These are phyloP conservation scores for Apiospora koreana DNA, from an alignment of 2,329 filamentous ascomycete species.

Conservation along the genomic window DNA sequence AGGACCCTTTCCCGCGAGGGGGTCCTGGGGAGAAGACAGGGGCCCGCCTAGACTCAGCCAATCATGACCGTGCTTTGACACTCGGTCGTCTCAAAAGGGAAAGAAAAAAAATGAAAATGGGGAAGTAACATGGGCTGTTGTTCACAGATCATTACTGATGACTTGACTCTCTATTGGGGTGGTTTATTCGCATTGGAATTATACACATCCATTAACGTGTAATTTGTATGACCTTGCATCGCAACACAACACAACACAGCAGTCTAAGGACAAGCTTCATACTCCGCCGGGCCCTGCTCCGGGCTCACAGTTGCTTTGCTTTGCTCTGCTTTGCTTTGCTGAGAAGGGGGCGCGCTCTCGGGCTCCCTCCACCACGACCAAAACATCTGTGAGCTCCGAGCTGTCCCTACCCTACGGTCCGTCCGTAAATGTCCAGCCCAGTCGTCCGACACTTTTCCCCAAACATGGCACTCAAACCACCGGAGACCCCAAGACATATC, in stretches of 20 bases:
- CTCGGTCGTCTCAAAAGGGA: conserved; percentile 1
- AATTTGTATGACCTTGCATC: not conserved
- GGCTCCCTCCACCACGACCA: not conserved
- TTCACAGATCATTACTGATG: too few species aligned
- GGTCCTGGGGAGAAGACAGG: not conserved
- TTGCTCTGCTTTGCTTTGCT: not conserved
- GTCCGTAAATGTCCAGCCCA: conserved; percentile 6
- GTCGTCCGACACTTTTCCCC: conserved; percentile 15
- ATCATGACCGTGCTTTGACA: not conserved
- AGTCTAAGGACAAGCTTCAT: not conserved
- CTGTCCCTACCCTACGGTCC: conserved; percentile 2
- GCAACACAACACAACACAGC: not conserved
- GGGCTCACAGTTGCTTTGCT: too few species aligned
- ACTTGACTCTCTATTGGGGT: too few species aligned
- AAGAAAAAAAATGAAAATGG: not conserved
- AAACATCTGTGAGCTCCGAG: conserved; percentile 5
- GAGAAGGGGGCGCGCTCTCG: conserved; percentile 2
- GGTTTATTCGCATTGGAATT: not conserved
- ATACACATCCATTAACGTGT: not conserved
- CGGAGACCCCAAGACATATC: conserved; percentile 13
- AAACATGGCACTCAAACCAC: conserved; percentile 9
- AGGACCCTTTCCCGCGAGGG: not conserved
- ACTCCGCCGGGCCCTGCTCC: not conserved
- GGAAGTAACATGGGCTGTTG: not conserved
- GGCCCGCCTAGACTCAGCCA: not conserved